phyloP scores from a whole-genome alignment of 169 alveolate species.

The Cryptosporidium viatorum region DNA sequence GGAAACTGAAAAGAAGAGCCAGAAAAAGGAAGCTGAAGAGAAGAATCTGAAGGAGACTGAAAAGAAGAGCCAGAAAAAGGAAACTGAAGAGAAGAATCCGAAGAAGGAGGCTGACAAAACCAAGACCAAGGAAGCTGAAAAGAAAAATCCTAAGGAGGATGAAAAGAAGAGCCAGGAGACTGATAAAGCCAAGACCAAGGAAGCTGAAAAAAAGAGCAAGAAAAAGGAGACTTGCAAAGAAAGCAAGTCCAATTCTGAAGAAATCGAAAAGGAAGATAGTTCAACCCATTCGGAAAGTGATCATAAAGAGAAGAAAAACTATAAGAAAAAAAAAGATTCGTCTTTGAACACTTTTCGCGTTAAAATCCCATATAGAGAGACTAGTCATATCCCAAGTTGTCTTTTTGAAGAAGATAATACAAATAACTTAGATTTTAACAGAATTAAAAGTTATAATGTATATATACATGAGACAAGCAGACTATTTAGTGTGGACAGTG shows the following conservation, averaged over 20 bases:
- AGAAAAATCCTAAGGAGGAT: neutral
- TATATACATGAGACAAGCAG: conserved; percentile 59
- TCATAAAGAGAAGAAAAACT: neutral
- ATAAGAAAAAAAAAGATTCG: neutral
- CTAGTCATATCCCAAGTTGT: conserved; percentile 35
- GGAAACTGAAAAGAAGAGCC: too few species aligned
- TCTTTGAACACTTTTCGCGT: neutral
- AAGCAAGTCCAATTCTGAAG: neutral
- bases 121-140: neutral
- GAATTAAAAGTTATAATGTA: conserved; percentile 3
- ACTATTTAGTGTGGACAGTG: conserved; percentile 53
- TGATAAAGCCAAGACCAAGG: neutral
- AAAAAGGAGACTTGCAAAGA: neutral
- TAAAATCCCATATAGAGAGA: conserved; percentile 47
- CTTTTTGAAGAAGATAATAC: conserved; percentile 7
- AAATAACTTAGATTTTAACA: neutral
- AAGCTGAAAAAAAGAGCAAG: neutral
- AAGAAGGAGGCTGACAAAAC: neutral
- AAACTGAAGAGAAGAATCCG: neutral
- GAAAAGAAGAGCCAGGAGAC: neutral
- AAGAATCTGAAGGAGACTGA: neutral
- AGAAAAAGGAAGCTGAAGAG: neutral
- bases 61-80: neutral
- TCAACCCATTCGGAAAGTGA: neutral
- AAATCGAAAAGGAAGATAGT: neutral